Conservation (phyloP, 768 basidiomycete genomes). For the Trametes villosa region DNA sequence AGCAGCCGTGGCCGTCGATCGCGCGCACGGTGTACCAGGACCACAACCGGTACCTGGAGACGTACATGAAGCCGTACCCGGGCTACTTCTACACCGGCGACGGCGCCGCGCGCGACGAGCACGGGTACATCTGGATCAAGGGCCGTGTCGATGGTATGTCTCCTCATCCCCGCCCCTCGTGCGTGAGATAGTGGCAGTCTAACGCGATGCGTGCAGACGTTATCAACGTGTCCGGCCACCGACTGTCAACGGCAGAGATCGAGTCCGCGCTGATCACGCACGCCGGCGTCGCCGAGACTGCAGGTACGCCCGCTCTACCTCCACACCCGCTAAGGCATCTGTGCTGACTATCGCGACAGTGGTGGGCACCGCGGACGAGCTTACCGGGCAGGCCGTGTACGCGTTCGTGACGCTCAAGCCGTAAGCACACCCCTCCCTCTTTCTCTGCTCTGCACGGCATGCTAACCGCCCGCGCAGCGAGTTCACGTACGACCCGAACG, state of each 20-base stretch:
- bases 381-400: slow-evolving; percentile 93
- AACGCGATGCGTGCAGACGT: slow-evolving; percentile 59
- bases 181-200: too few species aligned
- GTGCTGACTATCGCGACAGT: slow-evolving; percentile 43
- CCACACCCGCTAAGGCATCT: neutral
- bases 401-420: slow-evolving; percentile 96
- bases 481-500: slow-evolving; percentile 71
- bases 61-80: slow-evolving; percentile 86
- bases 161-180: slow-evolving; percentile 2
- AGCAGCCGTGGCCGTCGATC: slow-evolving; percentile 92
- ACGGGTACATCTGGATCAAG: slow-evolving; percentile 99
- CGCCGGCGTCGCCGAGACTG: slow-evolving; percentile 95
- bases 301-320: slow-evolving; percentile 45
- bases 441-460: neutral
- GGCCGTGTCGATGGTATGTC: slow-evolving; percentile 88
- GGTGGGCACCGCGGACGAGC: slow-evolving; percentile 83
- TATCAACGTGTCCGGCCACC: slow-evolving; percentile 97
- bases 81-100: slow-evolving; percentile 98
- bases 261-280: slow-evolving; percentile 96
- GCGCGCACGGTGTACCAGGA: slow-evolving; percentile 92
- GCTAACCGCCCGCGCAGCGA: slow-evolving; percentile 51
- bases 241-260: slow-evolving; percentile 96
- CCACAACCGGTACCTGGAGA: slow-evolving; percentile 80
- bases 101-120: slow-evolving; percentile 90
- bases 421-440: slow-evolving; percentile 47